A percentile compares a stretch with the other conserved stretches of the same genome.
These are phyloP conservation scores for Yarrowia sp. DNA, from an alignment of 805 yeast species.

Conservation along the genomic window DNA sequence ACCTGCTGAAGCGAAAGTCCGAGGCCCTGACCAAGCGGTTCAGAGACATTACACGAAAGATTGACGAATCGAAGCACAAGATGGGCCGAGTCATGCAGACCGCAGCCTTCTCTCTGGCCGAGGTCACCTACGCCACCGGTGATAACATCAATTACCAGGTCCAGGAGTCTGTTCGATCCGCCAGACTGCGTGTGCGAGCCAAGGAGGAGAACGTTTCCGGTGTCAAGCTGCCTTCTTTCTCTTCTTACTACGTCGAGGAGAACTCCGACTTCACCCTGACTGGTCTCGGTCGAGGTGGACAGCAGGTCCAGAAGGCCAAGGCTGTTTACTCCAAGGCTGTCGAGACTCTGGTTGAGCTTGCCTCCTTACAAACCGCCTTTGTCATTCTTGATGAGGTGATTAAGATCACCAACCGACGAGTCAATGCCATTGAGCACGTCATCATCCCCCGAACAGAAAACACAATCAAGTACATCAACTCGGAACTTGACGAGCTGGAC, in stretches of 20 bases:
- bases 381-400: conserved; percentile 95
- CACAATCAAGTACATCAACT: conserved; percentile 86
- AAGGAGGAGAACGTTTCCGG: conserved; percentile 96
- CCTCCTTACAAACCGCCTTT: conserved; percentile 94
- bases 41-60: conserved; percentile 90
- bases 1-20: conserved; percentile 87
- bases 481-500: conserved; percentile 95
- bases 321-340: conserved; percentile 91
- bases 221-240: conserved; percentile 90
- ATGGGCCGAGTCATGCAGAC: conserved; percentile 99
- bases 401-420: conserved; percentile 97
- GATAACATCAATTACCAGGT: conserved; percentile 94
- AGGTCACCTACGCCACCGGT: conserved; percentile 96
- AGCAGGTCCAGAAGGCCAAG: conserved; percentile 93
- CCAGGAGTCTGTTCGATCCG: conserved; percentile 83
- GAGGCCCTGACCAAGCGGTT: conserved; percentile 96
- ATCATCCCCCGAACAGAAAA: conserved; percentile 97
- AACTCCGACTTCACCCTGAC: conserved; percentile 94
- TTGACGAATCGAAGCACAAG: conserved; percentile 91
- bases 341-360: conserved; percentile 93
- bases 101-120: conserved; percentile 96
- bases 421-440: conserved; percentile 97
- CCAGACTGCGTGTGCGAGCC: conserved; percentile 86
- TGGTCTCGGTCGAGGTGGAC: conserved; percentile 98
- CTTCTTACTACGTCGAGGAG: conserved; percentile 74